Evolutionary conservation across 2,329 filamentous ascomycete genomes (phyloP).

Genomic region (Berkeleyomyces basicola): DNA sequence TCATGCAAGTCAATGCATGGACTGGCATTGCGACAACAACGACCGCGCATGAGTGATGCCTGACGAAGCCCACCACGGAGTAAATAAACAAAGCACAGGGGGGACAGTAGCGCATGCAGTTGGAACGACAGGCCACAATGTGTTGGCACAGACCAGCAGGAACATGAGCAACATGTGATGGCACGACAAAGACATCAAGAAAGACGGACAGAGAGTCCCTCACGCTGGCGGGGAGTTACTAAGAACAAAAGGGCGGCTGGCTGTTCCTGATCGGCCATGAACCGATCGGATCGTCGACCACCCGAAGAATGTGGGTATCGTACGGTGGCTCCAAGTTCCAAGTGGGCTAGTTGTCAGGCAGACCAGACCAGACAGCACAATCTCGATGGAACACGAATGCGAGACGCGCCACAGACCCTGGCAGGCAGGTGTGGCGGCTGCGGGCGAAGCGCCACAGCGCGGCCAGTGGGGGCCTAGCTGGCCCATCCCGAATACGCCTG

Average conservation of each 20-base stretch:
- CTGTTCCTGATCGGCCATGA: background rate
- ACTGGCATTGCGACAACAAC: too few species aligned
- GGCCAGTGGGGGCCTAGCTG: too few species aligned
- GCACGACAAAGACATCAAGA: background rate
- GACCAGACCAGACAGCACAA: too few species aligned
- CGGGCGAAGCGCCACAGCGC: too few species aligned
- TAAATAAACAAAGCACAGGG: too few species aligned
- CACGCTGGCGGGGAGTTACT: too few species aligned
- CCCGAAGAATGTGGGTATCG: background rate
- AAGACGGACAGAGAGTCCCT: too few species aligned
- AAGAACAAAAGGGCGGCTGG: background rate
- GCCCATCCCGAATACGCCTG: background rate
- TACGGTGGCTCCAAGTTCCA: too few species aligned
- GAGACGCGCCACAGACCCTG: slow-evolving; percentile 1
- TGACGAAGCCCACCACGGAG: too few species aligned
- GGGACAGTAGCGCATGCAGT: too few species aligned
- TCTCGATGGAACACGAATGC: slow-evolving; percentile 4
- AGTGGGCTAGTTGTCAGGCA: too few species aligned
- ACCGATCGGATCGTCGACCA: slow-evolving; percentile 3
- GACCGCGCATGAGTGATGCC: too few species aligned
- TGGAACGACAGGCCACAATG: background rate
- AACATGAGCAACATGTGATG: background rate
- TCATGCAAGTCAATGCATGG: background rate
- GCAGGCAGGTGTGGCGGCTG: background rate
- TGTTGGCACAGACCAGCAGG: background rate